Conservation (phyloP, 2,329 filamentous ascomycete species). For the Leptodontidium sp. region DNA sequence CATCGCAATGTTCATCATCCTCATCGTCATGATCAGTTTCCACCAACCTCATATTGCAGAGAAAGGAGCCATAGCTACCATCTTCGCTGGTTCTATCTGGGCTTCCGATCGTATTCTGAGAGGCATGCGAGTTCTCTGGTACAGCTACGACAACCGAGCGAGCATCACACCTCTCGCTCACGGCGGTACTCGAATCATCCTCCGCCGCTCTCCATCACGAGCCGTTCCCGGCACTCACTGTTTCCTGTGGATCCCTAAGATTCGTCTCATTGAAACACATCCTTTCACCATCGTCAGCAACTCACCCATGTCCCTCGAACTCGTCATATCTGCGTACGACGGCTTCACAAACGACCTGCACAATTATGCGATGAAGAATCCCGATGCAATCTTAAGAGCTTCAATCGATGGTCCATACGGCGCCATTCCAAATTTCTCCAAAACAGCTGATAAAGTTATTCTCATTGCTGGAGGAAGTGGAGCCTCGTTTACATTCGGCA, state of each 20-base stretch:
- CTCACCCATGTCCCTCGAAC: constrained; percentile 54
- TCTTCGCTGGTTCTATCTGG: constrained; percentile 58
- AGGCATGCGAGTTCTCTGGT: constrained; percentile 52
- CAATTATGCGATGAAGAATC: constrained; percentile 57
- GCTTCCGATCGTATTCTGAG: constrained; percentile 59
- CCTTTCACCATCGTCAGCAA: constrained; percentile 66
- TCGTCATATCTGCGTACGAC: constrained; percentile 64
- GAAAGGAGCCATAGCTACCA: constrained; percentile 53
- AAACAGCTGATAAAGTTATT: constrained; percentile 61
- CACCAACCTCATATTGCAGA: constrained; percentile 58
- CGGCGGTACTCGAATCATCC: constrained; percentile 62
- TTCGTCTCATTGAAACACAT: constrained; percentile 66
- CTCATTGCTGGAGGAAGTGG: constrained; percentile 68
- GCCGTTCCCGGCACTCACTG: constrained; percentile 66
- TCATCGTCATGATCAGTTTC: constrained; percentile 57
- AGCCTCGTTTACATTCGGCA: constrained; percentile 64
- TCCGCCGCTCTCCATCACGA: constrained; percentile 56
- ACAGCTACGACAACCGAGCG: constrained; percentile 59
- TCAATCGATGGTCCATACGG: constrained; percentile 69
- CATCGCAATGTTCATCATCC: constrained; percentile 57
- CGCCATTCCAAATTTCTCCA: constrained; percentile 58
- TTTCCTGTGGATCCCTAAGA: constrained; percentile 68
- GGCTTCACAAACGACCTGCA: constrained; percentile 67
- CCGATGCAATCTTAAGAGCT: constrained; percentile 57
- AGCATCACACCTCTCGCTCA: constrained; percentile 61